phyloP scores from a whole-genome alignment of 352 stramenopile genomes.

The Aphanomyces cochlioides region DNA sequence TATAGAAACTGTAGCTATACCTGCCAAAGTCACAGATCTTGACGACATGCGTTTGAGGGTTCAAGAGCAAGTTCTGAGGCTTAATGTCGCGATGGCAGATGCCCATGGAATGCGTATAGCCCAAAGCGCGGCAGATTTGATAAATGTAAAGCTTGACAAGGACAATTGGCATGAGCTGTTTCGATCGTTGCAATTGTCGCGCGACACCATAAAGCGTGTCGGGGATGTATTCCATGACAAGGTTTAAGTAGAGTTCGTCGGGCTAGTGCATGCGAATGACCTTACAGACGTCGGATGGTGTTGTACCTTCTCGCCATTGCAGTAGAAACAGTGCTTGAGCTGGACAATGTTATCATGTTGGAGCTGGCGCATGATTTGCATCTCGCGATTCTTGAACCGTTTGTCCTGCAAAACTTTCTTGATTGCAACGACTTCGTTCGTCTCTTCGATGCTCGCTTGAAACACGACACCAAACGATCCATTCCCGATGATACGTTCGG shows the following conservation, averaged over 20 bases:
- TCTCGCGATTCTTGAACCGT: conserved; percentile 99
- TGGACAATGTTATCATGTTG: conserved; percentile 99
- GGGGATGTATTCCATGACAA: conserved; percentile 99
- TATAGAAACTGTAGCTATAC: conserved; percentile 16
- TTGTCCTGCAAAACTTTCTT: conserved; percentile 99
- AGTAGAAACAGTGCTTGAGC: conserved; percentile 99
- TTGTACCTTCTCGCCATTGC: conserved; percentile 83
- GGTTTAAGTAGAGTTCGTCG: conserved; percentile 98
- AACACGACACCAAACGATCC: conserved; percentile 99
- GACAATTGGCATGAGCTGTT: conserved; percentile 94
- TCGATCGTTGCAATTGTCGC: conserved; percentile 94
- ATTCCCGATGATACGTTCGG: conserved; percentile 99
- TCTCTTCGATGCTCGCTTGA: conserved; percentile 95
- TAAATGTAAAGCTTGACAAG: conserved; percentile 99
- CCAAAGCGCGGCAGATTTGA: conserved; percentile 96
- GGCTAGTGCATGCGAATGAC: conserved; percentile 40
- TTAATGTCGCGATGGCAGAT: conserved; percentile 99
- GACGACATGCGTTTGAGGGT: conserved; percentile 95
- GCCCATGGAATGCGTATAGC: conserved; percentile 96
- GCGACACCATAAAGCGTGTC: conserved; percentile 98
- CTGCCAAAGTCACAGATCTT: conserved; percentile 99
- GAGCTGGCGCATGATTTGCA: conserved; percentile 99
- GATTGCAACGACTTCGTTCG: conserved; percentile 97
- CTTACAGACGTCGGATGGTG: background rate
- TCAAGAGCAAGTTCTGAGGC: conserved; percentile 98